Percentiles rank a stretch among this genome's conserved stretches.
Evolutionary conservation across 495 filamentous ascomycete genomes (phyloP).

Genomic region (Amniculicola lignicola): DNA sequence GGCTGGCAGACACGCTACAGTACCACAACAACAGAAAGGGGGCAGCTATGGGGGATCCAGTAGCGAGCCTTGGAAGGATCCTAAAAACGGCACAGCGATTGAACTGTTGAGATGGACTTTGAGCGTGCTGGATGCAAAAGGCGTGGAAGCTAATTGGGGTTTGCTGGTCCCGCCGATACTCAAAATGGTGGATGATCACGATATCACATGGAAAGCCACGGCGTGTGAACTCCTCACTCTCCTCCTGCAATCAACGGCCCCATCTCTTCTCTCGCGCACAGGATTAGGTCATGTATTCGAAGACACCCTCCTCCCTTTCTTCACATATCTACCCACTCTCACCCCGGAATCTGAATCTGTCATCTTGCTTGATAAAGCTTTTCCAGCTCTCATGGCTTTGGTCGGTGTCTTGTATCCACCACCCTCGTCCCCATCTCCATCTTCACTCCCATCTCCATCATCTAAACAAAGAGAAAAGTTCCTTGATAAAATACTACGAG

Average conservation of each 20-base stretch:
- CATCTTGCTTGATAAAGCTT: constrained; percentile 62
- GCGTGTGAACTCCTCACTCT: constrained; percentile 59
- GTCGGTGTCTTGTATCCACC: constrained; percentile 46
- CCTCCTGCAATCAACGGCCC: constrained; percentile 55
- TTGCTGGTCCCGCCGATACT: constrained; percentile 83
- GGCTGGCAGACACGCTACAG: constrained; percentile 35
- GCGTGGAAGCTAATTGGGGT: constrained; percentile 57
- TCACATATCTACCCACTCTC: constrained; percentile 72
- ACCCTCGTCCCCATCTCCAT: not conserved
- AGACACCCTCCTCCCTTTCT: constrained; percentile 68
- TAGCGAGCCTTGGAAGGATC: constrained; percentile 68
- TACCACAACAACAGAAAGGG: constrained; percentile 20
- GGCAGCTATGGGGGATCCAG: not conserved
- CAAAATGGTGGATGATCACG: constrained; percentile 69
- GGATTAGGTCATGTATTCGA: constrained; percentile 78
- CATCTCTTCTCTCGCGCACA: constrained; percentile 60
- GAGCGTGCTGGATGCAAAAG: constrained; percentile 42
- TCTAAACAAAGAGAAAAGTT: constrained; percentile 31
- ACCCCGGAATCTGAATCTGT: constrained; percentile 71
- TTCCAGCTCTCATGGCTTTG: constrained; percentile 62
- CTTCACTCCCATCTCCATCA: not conserved
- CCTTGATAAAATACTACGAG: constrained; percentile 29
- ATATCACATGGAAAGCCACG: constrained; percentile 52
- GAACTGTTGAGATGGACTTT: constrained; percentile 68
- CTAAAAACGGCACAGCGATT: constrained; percentile 54